A percentile compares a stretch with the other conserved stretches of the same genome.
phyloP scores from a whole-genome alignment of 345 rosid genomes.

The Dipteronia dyeriana region DNA sequence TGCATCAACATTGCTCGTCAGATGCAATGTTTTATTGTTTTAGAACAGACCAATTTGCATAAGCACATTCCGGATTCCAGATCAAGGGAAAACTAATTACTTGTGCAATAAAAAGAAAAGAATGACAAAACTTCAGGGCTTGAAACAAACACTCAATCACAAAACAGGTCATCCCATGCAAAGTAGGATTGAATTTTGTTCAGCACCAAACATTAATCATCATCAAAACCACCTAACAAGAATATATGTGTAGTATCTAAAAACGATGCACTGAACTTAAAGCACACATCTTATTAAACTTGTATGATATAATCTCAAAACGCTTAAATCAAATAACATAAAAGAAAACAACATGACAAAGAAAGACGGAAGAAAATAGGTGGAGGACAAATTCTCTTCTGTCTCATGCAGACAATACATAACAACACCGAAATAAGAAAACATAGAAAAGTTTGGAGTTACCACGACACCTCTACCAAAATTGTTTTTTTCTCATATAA shows the following conservation, averaged over 20 bases:
- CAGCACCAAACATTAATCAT: background rate
- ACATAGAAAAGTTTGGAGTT: constrained; percentile 9
- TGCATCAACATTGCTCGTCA: background rate
- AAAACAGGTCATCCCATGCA: no score
- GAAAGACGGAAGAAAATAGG: background rate
- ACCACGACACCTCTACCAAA: constrained; percentile 22
- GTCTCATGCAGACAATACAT: background rate
- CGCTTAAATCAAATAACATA: constrained; percentile 9
- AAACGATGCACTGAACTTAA: background rate
- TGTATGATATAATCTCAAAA: constrained; percentile 14
- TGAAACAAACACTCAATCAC: background rate
- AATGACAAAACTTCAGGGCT: background rate
- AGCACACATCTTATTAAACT: constrained; percentile 10
- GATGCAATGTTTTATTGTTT: no score
- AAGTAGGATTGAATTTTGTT: background rate
- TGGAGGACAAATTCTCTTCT: background rate
- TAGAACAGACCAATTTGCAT: background rate
- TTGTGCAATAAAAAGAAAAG: no score
- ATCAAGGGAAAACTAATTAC: background rate
- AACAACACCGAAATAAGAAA: constrained; percentile 3
- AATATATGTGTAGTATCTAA: background rate
- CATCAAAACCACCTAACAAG: background rate
- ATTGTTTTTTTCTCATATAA: constrained; percentile 19
- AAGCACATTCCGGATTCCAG: background rate
- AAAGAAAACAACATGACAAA: background rate